Conservation (phyloP, 768 basidiomycete genomes). For the Termitomyces sp. region DNA sequence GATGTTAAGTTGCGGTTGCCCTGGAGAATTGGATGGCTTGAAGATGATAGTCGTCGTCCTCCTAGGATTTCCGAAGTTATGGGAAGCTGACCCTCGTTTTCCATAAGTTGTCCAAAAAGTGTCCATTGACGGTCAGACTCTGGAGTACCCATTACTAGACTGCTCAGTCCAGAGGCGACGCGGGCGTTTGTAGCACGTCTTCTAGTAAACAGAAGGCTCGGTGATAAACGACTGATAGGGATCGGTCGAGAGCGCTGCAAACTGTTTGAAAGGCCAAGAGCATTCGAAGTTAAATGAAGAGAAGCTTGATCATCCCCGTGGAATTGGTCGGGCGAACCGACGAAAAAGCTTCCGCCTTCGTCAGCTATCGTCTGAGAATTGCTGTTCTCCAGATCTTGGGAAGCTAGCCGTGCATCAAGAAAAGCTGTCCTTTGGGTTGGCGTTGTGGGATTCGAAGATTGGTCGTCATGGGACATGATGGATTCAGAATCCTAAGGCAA, state of each 20-base stretch:
- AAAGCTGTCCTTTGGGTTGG: conserved; percentile 1
- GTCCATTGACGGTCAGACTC: conserved; percentile 46
- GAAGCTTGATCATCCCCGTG: conserved; percentile 3
- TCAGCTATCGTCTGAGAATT: not conserved
- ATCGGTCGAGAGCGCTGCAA: conserved; percentile 12
- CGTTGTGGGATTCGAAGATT: not conserved
- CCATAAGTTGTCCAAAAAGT: conserved; percentile 67
- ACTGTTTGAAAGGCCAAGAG: conserved; percentile 1
- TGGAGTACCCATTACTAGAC: conserved; percentile 7
- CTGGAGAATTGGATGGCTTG: not conserved
- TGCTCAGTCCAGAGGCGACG: conserved; percentile 10
- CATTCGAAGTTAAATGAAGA: not conserved
- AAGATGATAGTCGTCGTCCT: conserved; percentile 7
- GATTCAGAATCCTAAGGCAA: not conserved
- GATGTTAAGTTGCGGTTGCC: not conserved
- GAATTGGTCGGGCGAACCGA: conserved; percentile 22
- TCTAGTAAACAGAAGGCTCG: conserved; percentile 14
- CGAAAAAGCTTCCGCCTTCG: conserved; percentile 1
- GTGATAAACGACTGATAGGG: conserved; percentile 15
- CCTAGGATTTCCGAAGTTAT: conserved; percentile 5
- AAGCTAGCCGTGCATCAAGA: not conserved
- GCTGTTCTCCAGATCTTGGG: not conserved
- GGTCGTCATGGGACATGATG: conserved; percentile 5
- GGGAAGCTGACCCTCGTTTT: conserved; percentile 48
- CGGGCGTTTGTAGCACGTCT: conserved; percentile 9